Conservation (phyloP, 2,329 filamentous ascomycete species). For the Curvularia lunata region DNA sequence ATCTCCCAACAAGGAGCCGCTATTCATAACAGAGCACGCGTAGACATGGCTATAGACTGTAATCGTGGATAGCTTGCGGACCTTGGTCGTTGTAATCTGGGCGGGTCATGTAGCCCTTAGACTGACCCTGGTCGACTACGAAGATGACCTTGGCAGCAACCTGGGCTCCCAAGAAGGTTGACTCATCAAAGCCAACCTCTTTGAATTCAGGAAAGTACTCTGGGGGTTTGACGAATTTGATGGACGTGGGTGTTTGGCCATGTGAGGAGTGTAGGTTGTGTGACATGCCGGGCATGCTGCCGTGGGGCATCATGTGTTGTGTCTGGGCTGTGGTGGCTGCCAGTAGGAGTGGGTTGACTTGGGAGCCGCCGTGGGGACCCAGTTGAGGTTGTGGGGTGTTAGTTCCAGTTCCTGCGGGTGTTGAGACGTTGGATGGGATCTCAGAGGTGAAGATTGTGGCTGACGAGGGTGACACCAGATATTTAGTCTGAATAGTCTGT, state of each 20-base stretch:
- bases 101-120: constrained; percentile 72
- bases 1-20: neutral
- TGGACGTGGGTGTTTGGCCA: constrained; percentile 79
- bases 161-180: constrained; percentile 84
- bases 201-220: constrained; percentile 93
- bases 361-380: constrained; percentile 59
- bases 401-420: constrained; percentile 85
- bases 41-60: constrained; percentile 36
- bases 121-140: constrained; percentile 69
- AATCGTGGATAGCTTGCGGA: constrained; percentile 68
- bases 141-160: constrained; percentile 80
- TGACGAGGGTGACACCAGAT: constrained; percentile 88
- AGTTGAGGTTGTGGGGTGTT: constrained; percentile 78
- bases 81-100: constrained; percentile 72
- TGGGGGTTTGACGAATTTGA: constrained; percentile 78
- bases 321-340: constrained; percentile 81
- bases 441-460: constrained; percentile 98
- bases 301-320: constrained; percentile 54
- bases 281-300: constrained; percentile 41
- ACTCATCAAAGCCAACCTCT: constrained; percentile 75
- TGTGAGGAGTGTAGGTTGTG: constrained; percentile 67
- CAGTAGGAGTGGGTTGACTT: constrained; percentile 87
- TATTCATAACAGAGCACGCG: neutral
- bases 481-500: constrained; percentile 77
- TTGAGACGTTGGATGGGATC: constrained; percentile 90